phyloP scores from a whole-genome alignment of 352 stramenopile species.

The Halophytophthora polymorphica region DNA sequence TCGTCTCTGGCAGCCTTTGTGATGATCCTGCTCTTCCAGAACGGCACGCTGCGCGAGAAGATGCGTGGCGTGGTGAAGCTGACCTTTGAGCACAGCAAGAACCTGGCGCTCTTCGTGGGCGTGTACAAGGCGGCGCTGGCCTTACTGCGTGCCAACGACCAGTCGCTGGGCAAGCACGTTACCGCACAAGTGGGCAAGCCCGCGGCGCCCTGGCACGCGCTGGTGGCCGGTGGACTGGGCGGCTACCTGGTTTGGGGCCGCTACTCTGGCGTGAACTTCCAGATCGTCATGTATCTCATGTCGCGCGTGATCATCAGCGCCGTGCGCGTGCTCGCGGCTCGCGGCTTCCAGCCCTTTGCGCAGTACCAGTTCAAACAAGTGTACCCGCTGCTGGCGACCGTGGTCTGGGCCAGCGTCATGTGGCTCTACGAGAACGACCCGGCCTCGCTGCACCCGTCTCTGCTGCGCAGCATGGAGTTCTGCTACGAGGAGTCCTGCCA shows the following conservation, averaged over 20 bases:
- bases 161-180: slow-evolving; percentile 30
- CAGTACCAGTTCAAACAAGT: slow-evolving; percentile 67
- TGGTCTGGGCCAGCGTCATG: slow-evolving; percentile 82
- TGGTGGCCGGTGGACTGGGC: slow-evolving; percentile 68
- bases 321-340: slow-evolving; percentile 61
- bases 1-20: slow-evolving; percentile 59
- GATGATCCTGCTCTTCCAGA: slow-evolving; percentile 89
- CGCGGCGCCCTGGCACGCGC: slow-evolving; percentile 70
- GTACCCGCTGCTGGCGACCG: slow-evolving; percentile 73
- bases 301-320: slow-evolving; percentile 68
- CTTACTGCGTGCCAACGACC: slow-evolving; percentile 57
- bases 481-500: slow-evolving; percentile 84
- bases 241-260: slow-evolving; percentile 83
- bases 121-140: slow-evolving; percentile 81
- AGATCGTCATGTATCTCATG: slow-evolving; percentile 90
- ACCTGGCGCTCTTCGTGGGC: slow-evolving; percentile 85
- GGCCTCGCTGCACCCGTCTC: slow-evolving; percentile 67
- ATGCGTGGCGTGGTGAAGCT: slow-evolving; percentile 65
- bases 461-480: slow-evolving; percentile 88
- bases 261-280: slow-evolving; percentile 87
- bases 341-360: slow-evolving; percentile 59
- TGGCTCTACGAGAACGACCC: slow-evolving; percentile 88
- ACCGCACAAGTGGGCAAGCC: slow-evolving; percentile 55
- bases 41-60: slow-evolving; percentile 74
- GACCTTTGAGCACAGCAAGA: slow-evolving; percentile 87